Evolutionary conservation across 2,329 filamentous ascomycete genomes (phyloP), one percentile per base, ranked within the genome.

Genomic region (Hypoxylon sp.): DNA sequence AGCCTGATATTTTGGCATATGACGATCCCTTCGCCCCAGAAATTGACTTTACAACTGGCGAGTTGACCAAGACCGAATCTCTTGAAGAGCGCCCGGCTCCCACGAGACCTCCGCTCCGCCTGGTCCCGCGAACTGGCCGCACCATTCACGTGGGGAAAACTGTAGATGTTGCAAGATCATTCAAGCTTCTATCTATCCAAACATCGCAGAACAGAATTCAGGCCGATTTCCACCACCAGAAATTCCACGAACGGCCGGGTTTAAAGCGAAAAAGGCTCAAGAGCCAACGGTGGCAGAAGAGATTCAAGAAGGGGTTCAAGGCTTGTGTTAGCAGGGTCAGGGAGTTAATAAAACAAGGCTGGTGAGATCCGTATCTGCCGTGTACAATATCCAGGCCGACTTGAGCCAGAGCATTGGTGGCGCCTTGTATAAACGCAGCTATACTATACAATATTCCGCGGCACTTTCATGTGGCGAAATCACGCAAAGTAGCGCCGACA

Each of bases 241-340:
- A 85, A 70, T 93, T 89, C 75, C 91, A 97, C 79, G 93, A 96
- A 84, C 83, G 93, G 51, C 86, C 86, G 0, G 93, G 93, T 1
- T 75, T 93, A 75, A 94, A 92, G 86, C 86, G 90, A 80, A 97
- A 96, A 88, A 87, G 93, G 75, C 80, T 94, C 73, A 84, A 83
- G 79, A 90, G 88, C 66, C 84, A 91, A 83, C 85, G 92, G 68
- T 94, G 92, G 91, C 85, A 88, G 78, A 82, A 73, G 70, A 86
- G 88, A 66, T 96, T 95, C 81, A 90, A 88, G 84, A 78, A 79
- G 33, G 91, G 90, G 3, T 95, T 96, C 81, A 85, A 83, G 78
- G 85, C 86, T 4, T 88, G 89, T 10, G 86, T 93, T 6, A 78
- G 75, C 44, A 84, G 92, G 72, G 92, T 94, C 5, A 83, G 87